These are phyloP conservation scores for Rhytidiadelphus loreus DNA, from an alignment of 225 moss, liverwort and hornwort genomes.

Conservation along the genomic window DNA sequence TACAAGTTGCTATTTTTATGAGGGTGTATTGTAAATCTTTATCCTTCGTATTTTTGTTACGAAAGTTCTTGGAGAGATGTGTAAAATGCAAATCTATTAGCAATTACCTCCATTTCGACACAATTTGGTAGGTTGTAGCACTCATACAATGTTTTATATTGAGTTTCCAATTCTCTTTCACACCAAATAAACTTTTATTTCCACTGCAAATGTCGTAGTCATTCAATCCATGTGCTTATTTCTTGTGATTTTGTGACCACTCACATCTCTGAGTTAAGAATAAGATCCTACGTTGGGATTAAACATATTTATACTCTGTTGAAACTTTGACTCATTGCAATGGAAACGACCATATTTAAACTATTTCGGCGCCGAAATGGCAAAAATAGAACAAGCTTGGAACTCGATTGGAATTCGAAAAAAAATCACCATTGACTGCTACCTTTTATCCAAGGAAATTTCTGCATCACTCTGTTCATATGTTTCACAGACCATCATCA, in stretches of 20 bases:
- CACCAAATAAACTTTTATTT: background rate
- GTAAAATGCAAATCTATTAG: background rate
- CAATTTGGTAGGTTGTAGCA: background rate
- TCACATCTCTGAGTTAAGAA: background rate
- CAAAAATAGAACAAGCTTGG: background rate
- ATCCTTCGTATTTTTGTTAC: background rate
- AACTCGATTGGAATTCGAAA: background rate
- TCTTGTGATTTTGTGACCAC: background rate
- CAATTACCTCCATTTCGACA: background rate
- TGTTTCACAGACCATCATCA: background rate
- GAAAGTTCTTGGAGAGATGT: background rate
- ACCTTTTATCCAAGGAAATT: background rate
- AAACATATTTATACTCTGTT: background rate
- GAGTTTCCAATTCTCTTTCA: background rate
- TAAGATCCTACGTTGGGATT: background rate
- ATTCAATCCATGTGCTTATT: background rate
- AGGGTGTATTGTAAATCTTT: background rate
- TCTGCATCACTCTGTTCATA: background rate
- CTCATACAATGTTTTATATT: background rate
- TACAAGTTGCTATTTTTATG: background rate
- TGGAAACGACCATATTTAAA: background rate
- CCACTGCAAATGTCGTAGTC: background rate
- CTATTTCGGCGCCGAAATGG: background rate
- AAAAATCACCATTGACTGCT: background rate
- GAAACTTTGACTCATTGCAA: background rate